These are phyloP conservation scores for Anthracocystis panici-leucophaei DNA, from an alignment of 1,284 basidiomycete species.

Conservation along the genomic window DNA sequence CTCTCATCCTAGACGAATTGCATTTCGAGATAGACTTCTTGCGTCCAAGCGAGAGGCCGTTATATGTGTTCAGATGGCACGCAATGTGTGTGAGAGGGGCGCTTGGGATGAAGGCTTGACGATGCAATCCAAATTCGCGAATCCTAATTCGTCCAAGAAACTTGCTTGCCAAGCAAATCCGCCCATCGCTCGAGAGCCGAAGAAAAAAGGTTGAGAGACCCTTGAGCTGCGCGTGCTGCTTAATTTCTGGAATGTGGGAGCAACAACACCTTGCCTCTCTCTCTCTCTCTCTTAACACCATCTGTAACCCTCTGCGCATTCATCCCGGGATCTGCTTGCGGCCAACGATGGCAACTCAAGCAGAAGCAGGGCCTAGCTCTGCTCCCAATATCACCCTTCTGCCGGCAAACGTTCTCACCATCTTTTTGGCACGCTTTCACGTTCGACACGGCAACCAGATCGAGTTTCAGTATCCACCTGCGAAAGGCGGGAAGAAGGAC, in stretches of 20 bases:
- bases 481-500: neutral
- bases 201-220: too few relatives aligned
- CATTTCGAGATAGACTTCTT: neutral
- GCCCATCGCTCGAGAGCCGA: too few relatives aligned
- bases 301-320: neutral
- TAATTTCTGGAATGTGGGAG: too few relatives aligned
- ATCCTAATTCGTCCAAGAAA: too few relatives aligned
- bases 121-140: neutral
- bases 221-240: too few relatives aligned
- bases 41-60: neutral
- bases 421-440: conserved; percentile 59
- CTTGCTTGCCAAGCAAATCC: too few relatives aligned
- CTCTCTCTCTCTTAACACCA: neutral
- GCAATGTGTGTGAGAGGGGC: neutral
- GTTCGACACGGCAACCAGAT: conserved; percentile 58
- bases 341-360: conserved; percentile 5
- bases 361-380: conserved; percentile 33
- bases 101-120: neutral
- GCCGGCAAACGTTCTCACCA: conserved; percentile 47
- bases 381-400: conserved; percentile 26
- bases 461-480: conserved; percentile 44
- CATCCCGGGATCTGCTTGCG: neutral
- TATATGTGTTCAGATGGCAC: too few relatives aligned
- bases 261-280: too few relatives aligned
- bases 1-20: conserved; percentile 1